These are phyloP conservation scores for Petunia secreta DNA, from an alignment of 257 asterid species.

Conservation along the genomic window DNA sequence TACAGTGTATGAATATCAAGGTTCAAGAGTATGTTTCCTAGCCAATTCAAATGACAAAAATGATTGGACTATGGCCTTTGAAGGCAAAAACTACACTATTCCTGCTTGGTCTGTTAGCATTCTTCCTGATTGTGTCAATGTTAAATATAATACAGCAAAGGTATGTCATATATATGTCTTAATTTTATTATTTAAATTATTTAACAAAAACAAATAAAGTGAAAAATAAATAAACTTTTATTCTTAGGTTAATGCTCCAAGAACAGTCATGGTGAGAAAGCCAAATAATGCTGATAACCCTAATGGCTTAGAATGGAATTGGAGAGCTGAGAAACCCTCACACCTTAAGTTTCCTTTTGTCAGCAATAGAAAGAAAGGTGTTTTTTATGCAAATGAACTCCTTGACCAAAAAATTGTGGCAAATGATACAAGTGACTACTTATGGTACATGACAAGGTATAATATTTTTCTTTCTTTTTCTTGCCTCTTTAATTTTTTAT, in stretches of 20 bases:
- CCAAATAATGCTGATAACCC: slow-evolving; percentile 26
- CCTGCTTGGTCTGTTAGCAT: slow-evolving; percentile 62
- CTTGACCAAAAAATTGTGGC: slow-evolving; percentile 49
- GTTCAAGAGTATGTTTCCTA: slow-evolving; percentile 46
- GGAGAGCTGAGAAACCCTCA: slow-evolving; percentile 39
- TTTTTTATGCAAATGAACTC: slow-evolving; percentile 31
- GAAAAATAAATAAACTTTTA: not conserved
- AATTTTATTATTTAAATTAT: not conserved
- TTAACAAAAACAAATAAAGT: not conserved
- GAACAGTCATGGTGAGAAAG: slow-evolving; percentile 32
- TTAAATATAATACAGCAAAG: slow-evolving; percentile 46
- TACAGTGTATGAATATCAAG: slow-evolving; percentile 34
- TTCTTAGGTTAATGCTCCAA: slow-evolving; percentile 39
- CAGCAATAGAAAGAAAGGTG: not conserved
- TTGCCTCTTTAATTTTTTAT: not conserved
- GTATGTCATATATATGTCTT: slow-evolving; percentile 19
- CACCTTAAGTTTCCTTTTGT: slow-evolving; percentile 6
- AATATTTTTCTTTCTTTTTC: too few species aligned
- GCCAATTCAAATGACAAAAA: slow-evolving; percentile 38
- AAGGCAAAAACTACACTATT: slow-evolving; percentile 34
- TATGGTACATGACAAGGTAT: slow-evolving; percentile 64
- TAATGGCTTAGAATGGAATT: slow-evolving; percentile 37
- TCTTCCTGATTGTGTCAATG: slow-evolving; percentile 45
- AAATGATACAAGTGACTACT: slow-evolving; percentile 52
- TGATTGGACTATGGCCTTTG: slow-evolving; percentile 35